A percentile compares a stretch with the other conserved stretches of the same genome.
These are phyloP conservation scores for Macrolepiota fuliginosa DNA, from an alignment of 768 basidiomycete genomes.

Conservation along the genomic window DNA sequence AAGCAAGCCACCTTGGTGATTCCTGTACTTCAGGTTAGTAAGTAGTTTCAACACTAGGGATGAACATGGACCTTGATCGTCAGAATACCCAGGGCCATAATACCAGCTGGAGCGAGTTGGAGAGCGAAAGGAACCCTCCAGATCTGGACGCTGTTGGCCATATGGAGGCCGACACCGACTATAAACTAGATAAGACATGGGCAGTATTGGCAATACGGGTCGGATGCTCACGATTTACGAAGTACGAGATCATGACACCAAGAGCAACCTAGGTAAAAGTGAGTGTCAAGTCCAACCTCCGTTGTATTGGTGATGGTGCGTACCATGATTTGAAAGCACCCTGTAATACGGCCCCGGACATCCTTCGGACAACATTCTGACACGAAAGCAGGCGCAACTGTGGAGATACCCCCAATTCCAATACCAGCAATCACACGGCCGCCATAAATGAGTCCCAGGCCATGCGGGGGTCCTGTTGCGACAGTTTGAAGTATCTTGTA, in stretches of 20 bases:
- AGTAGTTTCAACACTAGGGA: not conserved
- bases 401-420: slow-evolving; percentile 79
- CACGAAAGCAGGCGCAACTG: slow-evolving; percentile 84
- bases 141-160: slow-evolving; percentile 42
- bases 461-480: slow-evolving; percentile 48
- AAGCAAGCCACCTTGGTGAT: slow-evolving; percentile 76
- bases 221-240: slow-evolving; percentile 62
- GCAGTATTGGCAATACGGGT: not conserved
- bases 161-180: slow-evolving; percentile 63
- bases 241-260: slow-evolving; percentile 85
- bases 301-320: not conserved
- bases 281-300: not conserved
- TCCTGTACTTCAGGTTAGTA: slow-evolving; percentile 38
- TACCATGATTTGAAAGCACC: slow-evolving; percentile 84
- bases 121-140: slow-evolving; percentile 77
- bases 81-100: slow-evolving; percentile 64
- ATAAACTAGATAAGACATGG: not conserved
- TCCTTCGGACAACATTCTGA: slow-evolving; percentile 87
- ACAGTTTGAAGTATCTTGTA: slow-evolving; percentile 67
- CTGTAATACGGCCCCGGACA: slow-evolving; percentile 82
- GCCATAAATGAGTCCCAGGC: slow-evolving; percentile 69
- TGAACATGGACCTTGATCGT: slow-evolving; percentile 50
- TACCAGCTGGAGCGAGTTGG: slow-evolving; percentile 72
- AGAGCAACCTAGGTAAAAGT: slow-evolving; percentile 47
- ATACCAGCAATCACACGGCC: slow-evolving; percentile 80